Base-by-base conservation (phyloP, 1,284 basidiomycete species). In the Ustilago loliicola region DNA sequence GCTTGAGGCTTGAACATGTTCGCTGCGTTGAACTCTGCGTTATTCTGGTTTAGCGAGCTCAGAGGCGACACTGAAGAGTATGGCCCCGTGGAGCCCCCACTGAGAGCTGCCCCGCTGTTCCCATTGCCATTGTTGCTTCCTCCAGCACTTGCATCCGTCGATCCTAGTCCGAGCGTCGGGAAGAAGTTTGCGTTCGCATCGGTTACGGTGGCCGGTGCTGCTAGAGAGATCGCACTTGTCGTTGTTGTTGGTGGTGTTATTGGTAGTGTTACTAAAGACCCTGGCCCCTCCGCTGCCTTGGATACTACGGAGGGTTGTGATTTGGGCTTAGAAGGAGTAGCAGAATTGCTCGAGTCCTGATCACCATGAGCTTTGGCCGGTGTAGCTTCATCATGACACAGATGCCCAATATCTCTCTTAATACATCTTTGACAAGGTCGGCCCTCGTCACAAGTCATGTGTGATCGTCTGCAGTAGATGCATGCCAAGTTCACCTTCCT, bases 401-500 rank as follows among this genome's bases (percentile, higher is more conserved):
- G 75, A 67, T 88, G 87, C 1, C 87, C 87, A 40, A 88, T 88
- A 60, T 88, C 87, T 23, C 88, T 79, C 75, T 88, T 88, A 79
- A 88, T 83, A 68, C 87, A 88, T 5, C 87, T 68, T 52, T 81
- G 79, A 55, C 87, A 88, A 1, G 87, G 87, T 6, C 87, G 68
- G n/a, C 81, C 82, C 21, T 86, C 85, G 48, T 87, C 87, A 70
- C 87, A 88, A 7, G 85, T 84, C 87, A 88, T 94, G 90, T 94
- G 92, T 90, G 93, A 95, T 69, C 94, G 89, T 79, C 95, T 89
- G 87, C 95, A 97, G 87, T 96, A 98, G 57, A 98, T 89, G 86
- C 95, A 97, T 1, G 95, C 95, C 87, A 77, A 68, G 30, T 81
- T 80, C 8, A 86, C 84, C 56, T 86, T 86, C 23, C 83, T 61